phyloP scores from a whole-genome alignment of 2,329 filamentous ascomycete genomes.

The Chaetothyriales sp. region DNA sequence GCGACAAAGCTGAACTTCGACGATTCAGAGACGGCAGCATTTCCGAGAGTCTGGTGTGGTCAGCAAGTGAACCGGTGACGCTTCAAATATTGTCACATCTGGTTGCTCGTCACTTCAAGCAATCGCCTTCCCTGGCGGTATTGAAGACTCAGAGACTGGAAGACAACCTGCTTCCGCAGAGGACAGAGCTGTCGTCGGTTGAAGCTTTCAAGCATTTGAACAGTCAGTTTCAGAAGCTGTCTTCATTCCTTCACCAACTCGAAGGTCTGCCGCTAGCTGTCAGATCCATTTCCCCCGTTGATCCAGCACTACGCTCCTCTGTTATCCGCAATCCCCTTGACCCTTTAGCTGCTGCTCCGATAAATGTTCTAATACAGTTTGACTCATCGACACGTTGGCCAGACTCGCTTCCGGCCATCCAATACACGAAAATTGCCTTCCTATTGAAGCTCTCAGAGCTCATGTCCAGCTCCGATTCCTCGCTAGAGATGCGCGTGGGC shows the following conservation, averaged over 20 bases:
- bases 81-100: constrained; percentile 68
- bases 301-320: constrained; percentile 59
- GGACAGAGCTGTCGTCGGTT: constrained; percentile 4
- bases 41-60: constrained; percentile 82
- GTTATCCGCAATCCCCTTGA: constrained; percentile 28
- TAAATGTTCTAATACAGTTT: constrained; percentile 76
- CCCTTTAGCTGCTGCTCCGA: constrained; percentile 33
- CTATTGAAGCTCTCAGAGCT: constrained; percentile 59
- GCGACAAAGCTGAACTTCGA: constrained; percentile 78
- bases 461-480: constrained; percentile 48
- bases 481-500: constrained; percentile 56
- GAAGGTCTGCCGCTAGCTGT: constrained; percentile 80
- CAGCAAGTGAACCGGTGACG: constrained; percentile 49
- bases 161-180: constrained; percentile 4
- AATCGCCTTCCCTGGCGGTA: constrained; percentile 40
- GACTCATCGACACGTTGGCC: constrained; percentile 91
- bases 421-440: constrained; percentile 82
- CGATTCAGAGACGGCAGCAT: constrained; percentile 94
- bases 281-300: constrained; percentile 61
- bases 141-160: constrained; percentile 39
- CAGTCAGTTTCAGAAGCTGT: constrained; percentile 51
- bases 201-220: constrained; percentile 16
- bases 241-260: constrained; percentile 55
- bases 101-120: constrained; percentile 54
- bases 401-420: constrained; percentile 78